phyloP scores from a whole-genome alignment of 176 grass and related monocot species.

The Phyllostachys edulis region DNA sequence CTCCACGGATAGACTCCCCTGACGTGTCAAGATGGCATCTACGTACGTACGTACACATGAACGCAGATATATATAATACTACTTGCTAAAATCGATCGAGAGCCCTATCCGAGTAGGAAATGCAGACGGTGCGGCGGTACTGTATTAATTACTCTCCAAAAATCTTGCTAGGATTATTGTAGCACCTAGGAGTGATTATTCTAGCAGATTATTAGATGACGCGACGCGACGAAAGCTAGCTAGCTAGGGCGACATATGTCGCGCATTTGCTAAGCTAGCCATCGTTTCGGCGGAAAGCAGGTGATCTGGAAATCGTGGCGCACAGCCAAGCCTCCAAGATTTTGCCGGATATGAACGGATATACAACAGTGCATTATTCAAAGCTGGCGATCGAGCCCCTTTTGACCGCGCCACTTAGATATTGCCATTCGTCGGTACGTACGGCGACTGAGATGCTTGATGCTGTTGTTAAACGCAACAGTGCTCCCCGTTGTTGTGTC shows the following conservation, averaged over 20 bases:
- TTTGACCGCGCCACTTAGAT: slow-evolving; percentile 12
- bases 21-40: background rate
- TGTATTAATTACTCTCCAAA: background rate
- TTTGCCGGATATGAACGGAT: background rate
- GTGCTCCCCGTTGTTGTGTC: background rate
- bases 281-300: slow-evolving; percentile 14
- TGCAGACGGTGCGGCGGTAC: background rate
- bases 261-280: background rate
- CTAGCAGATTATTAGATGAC: background rate
- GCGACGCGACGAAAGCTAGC: slow-evolving; percentile 1
- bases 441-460: background rate
- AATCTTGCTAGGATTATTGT: background rate
- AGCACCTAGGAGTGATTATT: background rate
- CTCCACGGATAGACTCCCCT: background rate
- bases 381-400: background rate
- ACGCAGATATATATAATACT: background rate
- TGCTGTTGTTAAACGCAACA: background rate
- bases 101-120: background rate
- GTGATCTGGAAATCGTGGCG: slow-evolving; percentile 39
- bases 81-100: background rate
- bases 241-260: background rate
- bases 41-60: background rate
- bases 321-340: background rate
- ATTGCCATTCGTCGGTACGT: background rate
- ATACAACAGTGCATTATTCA: background rate